Conservation (phyloP, 2,329 filamentous ascomycete species). For the Nigrospora sphaerica region DNA sequence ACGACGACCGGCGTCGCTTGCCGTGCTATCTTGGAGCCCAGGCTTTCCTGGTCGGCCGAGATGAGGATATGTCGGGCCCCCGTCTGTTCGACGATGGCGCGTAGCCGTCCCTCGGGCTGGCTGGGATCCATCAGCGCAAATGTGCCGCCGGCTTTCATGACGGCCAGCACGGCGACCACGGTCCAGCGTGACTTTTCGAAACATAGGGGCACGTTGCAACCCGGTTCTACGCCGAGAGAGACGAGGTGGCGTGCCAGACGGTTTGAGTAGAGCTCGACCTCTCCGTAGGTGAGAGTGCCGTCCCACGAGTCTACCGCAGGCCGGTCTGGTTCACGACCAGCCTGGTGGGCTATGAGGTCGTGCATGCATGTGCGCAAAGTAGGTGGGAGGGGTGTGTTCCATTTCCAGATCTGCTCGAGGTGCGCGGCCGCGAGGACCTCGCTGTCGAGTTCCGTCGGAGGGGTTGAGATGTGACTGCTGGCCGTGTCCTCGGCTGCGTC, state of each 20-base stretch:
- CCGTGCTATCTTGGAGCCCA: slow-evolving; percentile 16
- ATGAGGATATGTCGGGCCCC: slow-evolving; percentile 20
- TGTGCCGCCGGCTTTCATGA: slow-evolving; percentile 25
- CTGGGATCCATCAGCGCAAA: slow-evolving; percentile 13
- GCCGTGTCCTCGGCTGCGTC: neutral
- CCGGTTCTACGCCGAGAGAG: slow-evolving; percentile 24
- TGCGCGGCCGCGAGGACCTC: slow-evolving; percentile 24
- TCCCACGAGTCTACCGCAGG: slow-evolving; percentile 36
- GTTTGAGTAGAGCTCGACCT: slow-evolving; percentile 16
- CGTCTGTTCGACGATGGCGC: slow-evolving; percentile 3
- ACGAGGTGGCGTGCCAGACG: slow-evolving; percentile 14
- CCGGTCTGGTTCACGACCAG: slow-evolving; percentile 26
- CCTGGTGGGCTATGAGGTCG: slow-evolving; percentile 34
- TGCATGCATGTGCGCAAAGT: slow-evolving; percentile 37
- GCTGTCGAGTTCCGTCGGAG: slow-evolving; percentile 19
- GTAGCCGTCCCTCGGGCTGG: slow-evolving; percentile 1
- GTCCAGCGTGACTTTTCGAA: slow-evolving; percentile 28
- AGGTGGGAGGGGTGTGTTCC: slow-evolving; percentile 35
- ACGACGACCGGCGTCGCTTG: slow-evolving; percentile 24
- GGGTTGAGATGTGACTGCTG: neutral
- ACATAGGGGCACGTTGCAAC: slow-evolving; percentile 24
- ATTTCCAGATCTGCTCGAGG: slow-evolving; percentile 36
- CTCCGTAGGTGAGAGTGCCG: slow-evolving; percentile 18
- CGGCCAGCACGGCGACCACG: slow-evolving; percentile 23
- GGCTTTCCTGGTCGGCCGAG: slow-evolving; percentile 28